Evolutionary conservation across 2,329 filamentous ascomycete species (phyloP).

Genomic region (Rhynchosporium graminicola): DNA sequence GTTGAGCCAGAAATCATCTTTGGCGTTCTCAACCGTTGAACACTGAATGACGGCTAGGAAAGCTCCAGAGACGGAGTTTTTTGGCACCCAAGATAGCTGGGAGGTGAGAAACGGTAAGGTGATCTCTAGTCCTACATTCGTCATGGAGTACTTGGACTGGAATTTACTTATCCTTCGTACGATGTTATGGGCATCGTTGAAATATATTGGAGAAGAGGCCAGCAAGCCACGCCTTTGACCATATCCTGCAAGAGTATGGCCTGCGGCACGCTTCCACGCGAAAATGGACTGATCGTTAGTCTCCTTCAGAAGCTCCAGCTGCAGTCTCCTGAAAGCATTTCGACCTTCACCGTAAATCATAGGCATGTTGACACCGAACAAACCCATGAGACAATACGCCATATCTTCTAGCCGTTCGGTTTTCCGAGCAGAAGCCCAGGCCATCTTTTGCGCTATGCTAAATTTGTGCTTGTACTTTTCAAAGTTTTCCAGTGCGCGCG

Average conservation of each 20-base stretch:
- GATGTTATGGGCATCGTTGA: neutral
- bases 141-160: neutral
- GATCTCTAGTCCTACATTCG: neutral
- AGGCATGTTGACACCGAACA: conserved; percentile 15
- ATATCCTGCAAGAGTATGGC: neutral
- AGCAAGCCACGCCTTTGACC: neutral
- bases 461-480: neutral
- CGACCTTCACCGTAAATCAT: conserved; percentile 15
- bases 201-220: neutral
- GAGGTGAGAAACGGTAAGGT: neutral
- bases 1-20: too few relatives aligned
- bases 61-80: neutral
- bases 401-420: conserved; percentile 10
- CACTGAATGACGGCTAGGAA: neutral
- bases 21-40: neutral
- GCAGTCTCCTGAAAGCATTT: conserved; percentile 2
- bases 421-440: conserved; percentile 6
- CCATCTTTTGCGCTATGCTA: conserved; percentile 14
- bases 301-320: conserved; percentile 12
- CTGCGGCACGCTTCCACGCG: neutral
- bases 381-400: conserved; percentile 14
- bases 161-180: neutral
- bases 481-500: neutral
- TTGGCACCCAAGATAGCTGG: neutral
- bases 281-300: conserved; percentile 5